Conservation (phyloP, 2,329 filamentous ascomycete genomes). For the Hypoxylon sp. region DNA sequence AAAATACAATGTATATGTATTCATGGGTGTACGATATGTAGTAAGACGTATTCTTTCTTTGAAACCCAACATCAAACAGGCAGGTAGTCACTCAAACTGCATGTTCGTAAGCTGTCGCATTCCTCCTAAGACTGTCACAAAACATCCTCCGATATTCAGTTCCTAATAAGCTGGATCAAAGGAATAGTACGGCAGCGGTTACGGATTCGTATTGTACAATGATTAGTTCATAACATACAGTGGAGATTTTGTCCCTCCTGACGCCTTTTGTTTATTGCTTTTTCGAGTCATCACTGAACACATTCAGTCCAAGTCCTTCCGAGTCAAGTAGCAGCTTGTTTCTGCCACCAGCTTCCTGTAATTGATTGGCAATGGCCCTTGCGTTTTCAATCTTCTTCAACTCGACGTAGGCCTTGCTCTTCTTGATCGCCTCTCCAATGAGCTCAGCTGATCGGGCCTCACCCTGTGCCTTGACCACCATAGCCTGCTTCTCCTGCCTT, state of each 20-base stretch:
- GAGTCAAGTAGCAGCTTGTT: conserved; percentile 96
- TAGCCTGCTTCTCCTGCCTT: conserved; percentile 98
- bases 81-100: neutral
- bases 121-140: neutral
- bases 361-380: conserved; percentile 84
- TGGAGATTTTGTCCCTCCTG: conserved; percentile 53
- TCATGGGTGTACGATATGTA: neutral
- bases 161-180: neutral
- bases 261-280: conserved; percentile 60
- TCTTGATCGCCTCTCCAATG: conserved; percentile 99
- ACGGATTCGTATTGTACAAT: conserved; percentile 47
- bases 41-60: neutral
- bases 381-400: conserved; percentile 99
- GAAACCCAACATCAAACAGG: neutral
- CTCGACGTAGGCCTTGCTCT: conserved; percentile 96
- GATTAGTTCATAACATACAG: conserved; percentile 56
- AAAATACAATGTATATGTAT: no score
- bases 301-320: conserved; percentile 91
- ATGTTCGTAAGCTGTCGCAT: neutral
- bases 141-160: neutral
- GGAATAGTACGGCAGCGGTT: neutral
- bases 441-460: conserved; percentile 97
- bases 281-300: conserved; percentile 69
- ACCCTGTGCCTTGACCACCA: conserved; percentile 98
- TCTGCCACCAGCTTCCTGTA: conserved; percentile 87